Base-by-base conservation (phyloP, 2,329 filamentous ascomycete species). In the Colletotrichum kahawae region DNA sequence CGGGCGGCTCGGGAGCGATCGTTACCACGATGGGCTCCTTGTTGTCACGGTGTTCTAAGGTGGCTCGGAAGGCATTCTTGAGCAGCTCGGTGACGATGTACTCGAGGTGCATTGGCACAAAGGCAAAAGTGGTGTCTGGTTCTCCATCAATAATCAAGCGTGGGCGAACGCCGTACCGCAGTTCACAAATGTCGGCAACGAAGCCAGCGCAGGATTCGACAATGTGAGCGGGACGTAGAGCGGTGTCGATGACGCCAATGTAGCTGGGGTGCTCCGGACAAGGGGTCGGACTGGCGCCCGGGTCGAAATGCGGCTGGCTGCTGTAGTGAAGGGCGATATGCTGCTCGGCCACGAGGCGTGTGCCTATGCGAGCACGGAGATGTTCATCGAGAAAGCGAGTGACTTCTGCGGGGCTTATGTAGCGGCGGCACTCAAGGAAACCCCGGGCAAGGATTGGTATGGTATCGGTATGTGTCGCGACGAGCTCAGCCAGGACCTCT, bases 81-180 rank as follows among this genome's bases (percentile, higher is more conserved):
- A 99, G 90, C 2, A 99, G 90, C 84, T 99, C 97, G 0, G 96
- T 99, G 77, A 98, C 91, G 78, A 99, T 98, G 84, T 99, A 99
- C 84, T 98, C 96, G 29, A 99, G 90, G 83, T 99, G 97, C 83
- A 98, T 97, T 16, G 97, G 97, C 10, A 99, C 93, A 81, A 97
- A 97, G 24, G 96, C 95, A 81, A 99, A 98, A 0, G 92, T 93
- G n/a, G 96, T 95, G 67, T 94, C 93, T 0, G 94, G 93, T 82
- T 97, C 93, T 77, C 97, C 97, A 78, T 96, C 94, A 80, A 99
- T 93, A 62, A 93, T 86, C 80, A 98, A 90, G 3, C 89, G 90
- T 0, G 97, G 97, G 0, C 97, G 92, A 2, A 97, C 92, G 67
- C 97, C 97, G 81, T 99, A 99, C 77, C 97, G 96, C 43, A 98